A percentile compares a stretch with the other conserved stretches of the same genome.
Conservation (phyloP, 192 early-diverging fungal genomes). For the Backusella liffmaniae region DNA sequence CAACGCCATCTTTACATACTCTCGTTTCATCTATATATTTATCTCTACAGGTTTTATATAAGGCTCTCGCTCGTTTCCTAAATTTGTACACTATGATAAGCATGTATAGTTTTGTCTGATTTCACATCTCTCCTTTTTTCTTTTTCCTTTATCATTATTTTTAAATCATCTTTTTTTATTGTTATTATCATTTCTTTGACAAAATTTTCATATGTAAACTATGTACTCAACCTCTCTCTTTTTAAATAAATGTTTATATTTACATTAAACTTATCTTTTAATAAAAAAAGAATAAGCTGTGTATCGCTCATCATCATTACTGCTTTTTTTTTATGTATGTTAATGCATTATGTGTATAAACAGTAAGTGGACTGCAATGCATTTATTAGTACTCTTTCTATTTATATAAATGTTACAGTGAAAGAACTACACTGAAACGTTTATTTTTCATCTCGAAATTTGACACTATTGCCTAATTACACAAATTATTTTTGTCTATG, state of each 20-base stretch:
- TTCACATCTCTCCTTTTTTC: neutral
- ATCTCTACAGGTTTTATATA: neutral
- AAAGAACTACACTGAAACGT: neutral
- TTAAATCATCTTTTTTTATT: neutral
- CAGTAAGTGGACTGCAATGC: neutral
- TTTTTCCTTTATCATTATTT: neutral
- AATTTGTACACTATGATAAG: neutral
- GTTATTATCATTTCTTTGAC: neutral
- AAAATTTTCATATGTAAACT: neutral
- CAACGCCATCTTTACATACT: neutral
- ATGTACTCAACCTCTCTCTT: neutral
- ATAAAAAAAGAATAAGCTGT: neutral
- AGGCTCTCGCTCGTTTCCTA: neutral
- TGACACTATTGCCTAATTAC: conserved; percentile 1
- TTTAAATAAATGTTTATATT: neutral
- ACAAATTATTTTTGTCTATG: neutral
- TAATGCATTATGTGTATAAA: neutral
- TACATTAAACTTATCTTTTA: neutral
- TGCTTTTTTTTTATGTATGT: neutral
- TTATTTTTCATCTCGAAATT: neutral
- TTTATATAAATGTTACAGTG: neutral
- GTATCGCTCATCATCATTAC: neutral
- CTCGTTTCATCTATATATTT: neutral
- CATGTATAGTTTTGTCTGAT: conserved; percentile 5
- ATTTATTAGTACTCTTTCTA: neutral